A percentile compares a stretch with the other conserved stretches of the same genome.
Conservation (phyloP, 352 stramenopile genomes). For the Globisporangium splendens region DNA sequence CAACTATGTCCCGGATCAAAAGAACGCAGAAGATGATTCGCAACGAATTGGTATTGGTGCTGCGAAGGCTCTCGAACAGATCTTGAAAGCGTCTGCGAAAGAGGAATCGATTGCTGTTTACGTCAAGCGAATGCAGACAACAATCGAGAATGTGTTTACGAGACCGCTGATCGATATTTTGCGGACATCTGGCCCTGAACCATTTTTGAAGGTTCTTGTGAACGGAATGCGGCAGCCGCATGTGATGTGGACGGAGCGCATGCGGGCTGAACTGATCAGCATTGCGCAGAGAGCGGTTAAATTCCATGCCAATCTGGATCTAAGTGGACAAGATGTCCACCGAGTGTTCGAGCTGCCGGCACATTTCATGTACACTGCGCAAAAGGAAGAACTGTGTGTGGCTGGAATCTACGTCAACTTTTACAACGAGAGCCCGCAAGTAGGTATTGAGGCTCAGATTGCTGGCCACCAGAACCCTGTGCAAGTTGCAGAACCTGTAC, state of each 20-base stretch:
- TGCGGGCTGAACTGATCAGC: conserved; percentile 71
- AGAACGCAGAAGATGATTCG: conserved; percentile 29
- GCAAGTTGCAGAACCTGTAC: conserved; percentile 3
- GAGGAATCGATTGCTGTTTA: conserved; percentile 74
- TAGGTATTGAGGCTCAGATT: conserved; percentile 71
- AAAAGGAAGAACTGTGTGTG: conserved; percentile 82
- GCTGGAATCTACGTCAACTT: conserved; percentile 88
- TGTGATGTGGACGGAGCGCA: conserved; percentile 85
- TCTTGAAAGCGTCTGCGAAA: conserved; percentile 61
- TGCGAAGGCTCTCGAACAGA: conserved; percentile 66
- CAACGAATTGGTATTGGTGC: conserved; percentile 70
- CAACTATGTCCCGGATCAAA: conserved; percentile 36
- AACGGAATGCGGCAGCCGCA: conserved; percentile 76
- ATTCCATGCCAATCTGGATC: conserved; percentile 61
- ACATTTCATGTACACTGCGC: conserved; percentile 77
- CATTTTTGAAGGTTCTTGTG: conserved; percentile 68
- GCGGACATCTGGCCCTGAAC: conserved; percentile 47
- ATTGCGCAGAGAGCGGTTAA: conserved; percentile 68
- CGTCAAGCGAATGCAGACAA: conserved; percentile 79
- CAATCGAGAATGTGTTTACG: conserved; percentile 83
- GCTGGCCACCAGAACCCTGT: conserved; percentile 54
- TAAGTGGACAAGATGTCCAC: conserved; percentile 51
- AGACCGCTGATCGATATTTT: conserved; percentile 73
- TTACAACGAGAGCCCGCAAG: conserved; percentile 83
- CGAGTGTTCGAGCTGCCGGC: conserved; percentile 71